Percentiles rank a stretch among this genome's conserved stretches.
These are phyloP conservation scores for Sarocladium brachiariae DNA, from an alignment of 2,329 filamentous ascomycete species.

Conservation along the genomic window DNA sequence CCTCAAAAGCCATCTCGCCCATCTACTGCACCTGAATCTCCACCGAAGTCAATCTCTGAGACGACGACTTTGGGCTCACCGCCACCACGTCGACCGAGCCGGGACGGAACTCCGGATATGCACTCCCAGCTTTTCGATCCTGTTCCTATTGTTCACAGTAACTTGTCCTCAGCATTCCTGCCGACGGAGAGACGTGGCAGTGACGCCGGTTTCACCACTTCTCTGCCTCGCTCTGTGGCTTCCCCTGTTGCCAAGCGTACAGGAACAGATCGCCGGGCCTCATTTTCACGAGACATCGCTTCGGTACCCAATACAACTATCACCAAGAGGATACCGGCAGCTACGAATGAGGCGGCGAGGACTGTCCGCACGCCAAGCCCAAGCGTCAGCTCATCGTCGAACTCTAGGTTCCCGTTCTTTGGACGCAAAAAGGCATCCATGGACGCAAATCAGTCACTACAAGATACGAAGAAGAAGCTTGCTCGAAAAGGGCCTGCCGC, in stretches of 20 bases:
- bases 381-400: slow-evolving; percentile 46
- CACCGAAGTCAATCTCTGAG: slow-evolving; percentile 19
- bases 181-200: slow-evolving; percentile 38
- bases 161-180: slow-evolving; percentile 43
- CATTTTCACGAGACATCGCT: neutral
- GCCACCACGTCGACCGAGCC: slow-evolving; percentile 56
- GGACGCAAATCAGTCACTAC: slow-evolving; percentile 33
- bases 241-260: neutral
- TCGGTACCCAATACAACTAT: neutral
- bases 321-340: slow-evolving; percentile 14
- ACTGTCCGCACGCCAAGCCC: slow-evolving; percentile 44
- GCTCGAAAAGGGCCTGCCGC: slow-evolving; percentile 73
- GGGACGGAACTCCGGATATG: slow-evolving; percentile 60
- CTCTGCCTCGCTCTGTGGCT: neutral
- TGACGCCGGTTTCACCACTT: slow-evolving; percentile 26
- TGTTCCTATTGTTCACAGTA: slow-evolving; percentile 56
- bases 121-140: slow-evolving; percentile 46
- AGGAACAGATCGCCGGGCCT: neutral
- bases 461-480: slow-evolving; percentile 28
- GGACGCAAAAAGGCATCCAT: slow-evolving; percentile 60
- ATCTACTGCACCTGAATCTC: slow-evolving; percentile 13
- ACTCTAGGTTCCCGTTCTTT: slow-evolving; percentile 71
- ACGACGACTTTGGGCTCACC: slow-evolving; percentile 22
- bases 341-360: slow-evolving; percentile 12
- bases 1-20: slow-evolving; percentile 11